Evolutionary conservation across 805 yeast species (phyloP), one percentile per base, ranked within the genome.

Genomic region (Lachancea lanzarotensis): DNA sequence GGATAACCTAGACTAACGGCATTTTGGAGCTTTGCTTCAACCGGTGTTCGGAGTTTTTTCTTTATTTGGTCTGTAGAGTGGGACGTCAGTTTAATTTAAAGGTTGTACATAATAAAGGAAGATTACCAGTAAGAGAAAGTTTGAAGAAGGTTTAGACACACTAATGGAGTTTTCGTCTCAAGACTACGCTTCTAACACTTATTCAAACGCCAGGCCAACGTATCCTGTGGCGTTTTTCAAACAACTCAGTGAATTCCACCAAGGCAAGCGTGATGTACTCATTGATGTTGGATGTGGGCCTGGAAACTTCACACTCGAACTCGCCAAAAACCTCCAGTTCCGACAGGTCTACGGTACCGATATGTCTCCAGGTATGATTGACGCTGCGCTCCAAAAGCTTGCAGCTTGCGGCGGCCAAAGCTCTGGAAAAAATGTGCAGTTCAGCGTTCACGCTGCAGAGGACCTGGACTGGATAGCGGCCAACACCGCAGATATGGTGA

Each of bases 271-370:
- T 1, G 42, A 58, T 1, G 48, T 68, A n/a, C 75, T 79, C 2
- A 58, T 85, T 11, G 96, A 88, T 63, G 65, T 82, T 3, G 95
- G 93, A 0, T 82, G 89, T 61, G 95, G 95, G 0, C 76, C 93
- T 0, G 95, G 95, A 0, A 79, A 79, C 49, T 91, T 82, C 1
- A 74, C 90, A 0, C 69, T 73, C 46, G 76, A 78, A 35, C 56
- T 82, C 31, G 49, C 70, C 2, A 48, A 61, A 2, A 13, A 30
- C 3, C 38, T 64, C 41, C 38, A 46, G 40, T 79, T 81, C 52
- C 58, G 69, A n/a, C 51, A 62, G 16, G 77, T 79, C 1, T 65
- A 79, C 22, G 95, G 91, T 1, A 67, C 79, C 1, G 95, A 85
- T 58, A 66, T 75, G 2, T 79, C 87, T 0, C 57, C 57, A 1